These are phyloP conservation scores for Lizonia empirigonia DNA, from an alignment of 2,329 filamentous ascomycete genomes.

Conservation along the genomic window DNA sequence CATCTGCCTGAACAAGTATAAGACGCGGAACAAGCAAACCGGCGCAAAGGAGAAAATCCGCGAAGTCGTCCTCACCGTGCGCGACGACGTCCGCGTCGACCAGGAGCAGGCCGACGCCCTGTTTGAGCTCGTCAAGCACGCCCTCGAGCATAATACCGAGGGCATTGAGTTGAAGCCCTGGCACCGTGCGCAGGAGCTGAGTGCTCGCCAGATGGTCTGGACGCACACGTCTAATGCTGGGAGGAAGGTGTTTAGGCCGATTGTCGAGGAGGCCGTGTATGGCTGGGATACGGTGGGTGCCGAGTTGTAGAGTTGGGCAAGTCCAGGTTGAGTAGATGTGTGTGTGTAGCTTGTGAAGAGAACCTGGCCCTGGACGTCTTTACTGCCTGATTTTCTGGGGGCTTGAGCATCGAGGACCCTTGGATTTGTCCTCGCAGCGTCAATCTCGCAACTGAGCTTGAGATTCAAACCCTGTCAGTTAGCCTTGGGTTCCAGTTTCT, in stretches of 20 bases:
- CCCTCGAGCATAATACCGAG: conserved; percentile 49
- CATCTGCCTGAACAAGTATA: conserved; percentile 56
- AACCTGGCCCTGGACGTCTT: not conserved
- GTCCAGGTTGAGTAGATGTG: not conserved
- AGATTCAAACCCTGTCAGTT: not conserved
- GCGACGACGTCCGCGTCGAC: conserved; percentile 54
- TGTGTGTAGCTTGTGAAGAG: not conserved
- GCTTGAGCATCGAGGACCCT: too few species aligned
- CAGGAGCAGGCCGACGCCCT: conserved; percentile 52
- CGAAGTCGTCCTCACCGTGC: conserved; percentile 54
- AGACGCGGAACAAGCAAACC: conserved; percentile 45
- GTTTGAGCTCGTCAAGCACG: conserved; percentile 49
- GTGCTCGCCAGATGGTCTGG: conserved; percentile 56
- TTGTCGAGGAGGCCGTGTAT: conserved; percentile 54
- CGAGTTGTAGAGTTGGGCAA: not conserved
- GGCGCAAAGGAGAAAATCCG: conserved; percentile 54
- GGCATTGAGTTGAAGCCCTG: conserved; percentile 51
- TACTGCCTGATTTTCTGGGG: too few species aligned
- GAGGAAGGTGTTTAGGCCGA: conserved; percentile 53
- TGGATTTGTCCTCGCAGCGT: too few species aligned
- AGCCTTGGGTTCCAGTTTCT: too few species aligned
- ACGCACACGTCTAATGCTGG: conserved; percentile 49
- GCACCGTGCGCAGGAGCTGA: conserved; percentile 52
- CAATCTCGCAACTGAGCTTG: not conserved
- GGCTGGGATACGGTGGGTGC: conserved; percentile 45